Percentiles rank a stretch among this genome's conserved stretches.
Conservation (phyloP, 768 basidiomycete species). For the Dioszegia aurantiaca region DNA sequence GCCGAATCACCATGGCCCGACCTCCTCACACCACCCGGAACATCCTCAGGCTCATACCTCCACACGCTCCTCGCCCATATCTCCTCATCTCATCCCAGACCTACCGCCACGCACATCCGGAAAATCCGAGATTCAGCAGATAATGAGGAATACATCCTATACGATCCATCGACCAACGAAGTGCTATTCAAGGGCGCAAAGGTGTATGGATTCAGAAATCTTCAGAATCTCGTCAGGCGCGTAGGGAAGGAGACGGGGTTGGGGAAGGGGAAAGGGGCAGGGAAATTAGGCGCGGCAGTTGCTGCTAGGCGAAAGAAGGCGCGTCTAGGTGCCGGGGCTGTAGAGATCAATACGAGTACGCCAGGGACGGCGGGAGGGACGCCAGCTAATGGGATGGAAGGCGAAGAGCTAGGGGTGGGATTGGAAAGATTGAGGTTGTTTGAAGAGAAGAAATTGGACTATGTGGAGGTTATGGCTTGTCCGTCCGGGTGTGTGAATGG, state of each 20-base stretch:
- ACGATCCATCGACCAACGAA: constrained; percentile 57
- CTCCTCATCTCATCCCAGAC: constrained; percentile 36
- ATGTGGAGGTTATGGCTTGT: constrained; percentile 80
- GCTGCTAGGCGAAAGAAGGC: constrained; percentile 45
- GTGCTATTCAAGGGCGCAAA: constrained; percentile 87
- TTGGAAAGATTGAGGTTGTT: constrained; percentile 14
- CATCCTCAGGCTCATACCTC: constrained; percentile 89
- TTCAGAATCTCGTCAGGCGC: constrained; percentile 93
- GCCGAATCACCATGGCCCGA: constrained; percentile 61
- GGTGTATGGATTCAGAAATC: constrained; percentile 94
- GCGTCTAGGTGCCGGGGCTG: constrained; percentile 7
- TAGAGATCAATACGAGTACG: constrained; percentile 3
- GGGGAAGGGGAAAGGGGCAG: constrained; percentile 47
- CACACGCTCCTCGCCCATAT: constrained; percentile 69
- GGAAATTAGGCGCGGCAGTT: constrained; percentile 42
- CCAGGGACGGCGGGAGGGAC: constrained; percentile 12
- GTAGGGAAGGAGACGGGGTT: constrained; percentile 81
- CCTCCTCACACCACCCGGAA: constrained; percentile 72
- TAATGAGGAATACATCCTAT: constrained; percentile 52
- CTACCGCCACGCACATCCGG: constrained; percentile 34
- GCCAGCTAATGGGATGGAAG: constrained; percentile 16
- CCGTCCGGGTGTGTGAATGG: constrained; percentile 97
- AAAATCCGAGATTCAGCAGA: constrained; percentile 51
- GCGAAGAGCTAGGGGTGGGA: constrained; percentile 12
- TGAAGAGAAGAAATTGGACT: constrained; percentile 49